A percentile compares a stretch with the other conserved stretches of the same genome.
Evolutionary conservation across 805 yeast species (phyloP).

Genomic region (Wickerhamomyces pijperi): DNA sequence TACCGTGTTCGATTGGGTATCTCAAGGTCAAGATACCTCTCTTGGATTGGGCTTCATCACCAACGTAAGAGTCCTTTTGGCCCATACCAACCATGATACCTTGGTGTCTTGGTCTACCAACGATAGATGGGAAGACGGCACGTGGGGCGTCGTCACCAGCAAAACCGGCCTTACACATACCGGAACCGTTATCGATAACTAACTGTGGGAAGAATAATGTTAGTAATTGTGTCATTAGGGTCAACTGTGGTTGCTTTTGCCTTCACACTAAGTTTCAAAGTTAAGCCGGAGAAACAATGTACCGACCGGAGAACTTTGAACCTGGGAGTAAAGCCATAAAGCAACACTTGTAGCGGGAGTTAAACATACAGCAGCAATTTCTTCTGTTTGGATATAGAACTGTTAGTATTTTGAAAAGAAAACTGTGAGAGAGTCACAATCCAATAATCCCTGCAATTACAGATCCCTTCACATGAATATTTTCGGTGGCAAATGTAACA

Average conservation of each 20-base stretch:
- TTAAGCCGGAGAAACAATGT: too few relatives aligned
- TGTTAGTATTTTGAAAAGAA: constrained; percentile 8
- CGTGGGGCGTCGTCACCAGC: constrained; percentile 99
- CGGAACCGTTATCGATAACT: constrained; percentile 99
- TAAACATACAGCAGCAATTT: constrained; percentile 9
- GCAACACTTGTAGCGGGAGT: too few relatives aligned
- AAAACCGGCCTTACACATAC: constrained; percentile 99
- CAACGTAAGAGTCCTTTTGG: constrained; percentile 98
- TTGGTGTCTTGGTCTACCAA: constrained; percentile 99
- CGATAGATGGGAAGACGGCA: constrained; percentile 99
- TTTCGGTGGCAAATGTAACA: too few relatives aligned
- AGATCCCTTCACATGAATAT: too few relatives aligned
- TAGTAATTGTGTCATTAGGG: constrained; percentile 8
- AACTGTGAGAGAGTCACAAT: too few relatives aligned
- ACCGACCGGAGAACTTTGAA: too few relatives aligned
- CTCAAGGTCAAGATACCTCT: constrained; percentile 98
- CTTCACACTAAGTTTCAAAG: neutral
- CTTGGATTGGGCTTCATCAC: constrained; percentile 99
- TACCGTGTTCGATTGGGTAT: constrained; percentile 99
- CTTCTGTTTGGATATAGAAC: constrained; percentile 3
- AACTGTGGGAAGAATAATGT: constrained; percentile 15
- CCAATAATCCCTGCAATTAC: too few relatives aligned
- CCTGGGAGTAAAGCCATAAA: too few relatives aligned
- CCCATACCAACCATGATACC: constrained; percentile 99
- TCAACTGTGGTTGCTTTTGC: too few relatives aligned